Base-by-base conservation (phyloP, 176 grass and related monocot genomes). In the Avena sativa region DNA sequence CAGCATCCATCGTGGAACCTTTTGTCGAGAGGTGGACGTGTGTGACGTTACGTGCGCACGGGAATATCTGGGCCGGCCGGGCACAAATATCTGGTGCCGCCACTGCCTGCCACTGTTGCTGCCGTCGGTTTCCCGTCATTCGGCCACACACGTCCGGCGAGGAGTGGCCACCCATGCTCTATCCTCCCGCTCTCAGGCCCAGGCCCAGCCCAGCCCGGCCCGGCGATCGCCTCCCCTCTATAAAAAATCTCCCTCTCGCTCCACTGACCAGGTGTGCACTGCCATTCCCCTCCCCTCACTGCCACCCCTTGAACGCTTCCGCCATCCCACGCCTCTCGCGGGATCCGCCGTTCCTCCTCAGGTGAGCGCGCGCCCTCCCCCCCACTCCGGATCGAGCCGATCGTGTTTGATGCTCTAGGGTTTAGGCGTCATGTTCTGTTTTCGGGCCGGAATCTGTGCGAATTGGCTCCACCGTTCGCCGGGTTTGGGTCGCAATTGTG, bases 101-200 rank as follows among this genome's bases (percentile, higher is more conserved):
- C 28, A 30, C 28, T 30, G 28, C 28, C 3, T 25, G 71, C 21
- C 58, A 60, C 58, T 60, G 20, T 63, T 12, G 12, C 12, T 74
- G 76, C 38, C 62, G 62, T 85, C 83, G 67, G 60, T 51, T 60
- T 70, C 80, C 20, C 46, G 4, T n/a, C 43, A 48, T 38, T 59
- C n/a, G 59, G 59, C 58, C 58, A 61, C 58, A 61, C 20, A 61
- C 28, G 36, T 1, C 8, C 2, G n/a, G 81, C 40, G 67, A 62
- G 56, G 20, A 16, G 79, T 69, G 80, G 88, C 82, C 88, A 85
- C 83, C 52, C 88, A 51, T 90, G 60, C 61, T 21, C 88, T 81
- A 86, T 81, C 88, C 14, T 21, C 49, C 65, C 50, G 6, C 66
- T 7, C 43, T 44, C 43, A 0, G 46, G 2, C 46, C 9, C 9